Conservation (phyloP, 371 early-diverging fungal genomes). For the Umbelopsis sp. region DNA sequence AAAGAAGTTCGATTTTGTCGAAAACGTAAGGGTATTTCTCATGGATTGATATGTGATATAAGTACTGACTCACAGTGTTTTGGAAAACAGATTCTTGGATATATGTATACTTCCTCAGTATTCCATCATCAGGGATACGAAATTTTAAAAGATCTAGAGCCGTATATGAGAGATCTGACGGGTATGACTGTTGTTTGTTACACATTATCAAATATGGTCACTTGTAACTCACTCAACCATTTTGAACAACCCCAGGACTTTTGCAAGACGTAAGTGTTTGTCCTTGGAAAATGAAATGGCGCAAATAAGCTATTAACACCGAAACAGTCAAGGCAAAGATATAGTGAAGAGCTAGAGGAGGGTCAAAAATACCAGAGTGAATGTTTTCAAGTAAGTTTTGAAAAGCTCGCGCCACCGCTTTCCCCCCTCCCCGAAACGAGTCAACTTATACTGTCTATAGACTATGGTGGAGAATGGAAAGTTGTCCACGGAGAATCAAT, state of each 20-base stretch:
- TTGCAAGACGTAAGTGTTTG: slow-evolving; percentile 43
- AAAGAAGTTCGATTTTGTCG: slow-evolving; percentile 76
- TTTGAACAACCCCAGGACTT: slow-evolving; percentile 26
- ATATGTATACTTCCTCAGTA: slow-evolving; percentile 74
- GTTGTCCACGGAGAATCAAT: neutral
- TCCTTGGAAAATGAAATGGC: neutral
- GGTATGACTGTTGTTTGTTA: slow-evolving; percentile 26
- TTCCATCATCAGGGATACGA: slow-evolving; percentile 81
- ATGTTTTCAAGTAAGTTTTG: slow-evolving; percentile 37
- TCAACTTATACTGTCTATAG: slow-evolving; percentile 15
- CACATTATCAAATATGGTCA: too few relatives aligned
- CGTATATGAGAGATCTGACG: slow-evolving; percentile 74
- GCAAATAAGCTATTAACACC: neutral
- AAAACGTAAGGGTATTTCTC: slow-evolving; percentile 54
- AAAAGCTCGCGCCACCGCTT: slow-evolving; percentile 22
- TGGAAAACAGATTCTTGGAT: slow-evolving; percentile 56
- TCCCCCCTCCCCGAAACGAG: neutral
- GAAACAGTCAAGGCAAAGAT: slow-evolving; percentile 45
- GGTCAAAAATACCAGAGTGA: slow-evolving; percentile 12
- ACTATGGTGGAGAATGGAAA: slow-evolving; percentile 16
- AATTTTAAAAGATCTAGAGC: slow-evolving; percentile 75
- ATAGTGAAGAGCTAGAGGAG: slow-evolving; percentile 44
- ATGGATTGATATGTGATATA: too few relatives aligned
- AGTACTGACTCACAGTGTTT: neutral
- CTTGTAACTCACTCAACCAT: neutral